A percentile compares a stretch with the other conserved stretches of the same genome.
Conservation (phyloP, 805 yeast genomes). For the Yarrowia sp. region DNA sequence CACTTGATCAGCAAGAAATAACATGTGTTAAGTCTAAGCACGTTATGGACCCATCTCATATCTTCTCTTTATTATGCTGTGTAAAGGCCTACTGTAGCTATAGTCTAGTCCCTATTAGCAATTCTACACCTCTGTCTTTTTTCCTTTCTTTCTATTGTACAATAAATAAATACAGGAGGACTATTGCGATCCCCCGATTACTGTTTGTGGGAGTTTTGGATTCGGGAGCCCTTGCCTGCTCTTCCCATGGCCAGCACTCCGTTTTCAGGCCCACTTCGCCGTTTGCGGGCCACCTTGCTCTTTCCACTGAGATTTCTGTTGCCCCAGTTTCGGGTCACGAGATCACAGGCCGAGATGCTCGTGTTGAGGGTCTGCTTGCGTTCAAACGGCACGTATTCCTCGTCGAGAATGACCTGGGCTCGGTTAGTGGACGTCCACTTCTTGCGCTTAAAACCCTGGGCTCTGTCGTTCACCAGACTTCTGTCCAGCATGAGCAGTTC, state of each 20-base stretch:
- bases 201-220: not conserved
- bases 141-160: not conserved
- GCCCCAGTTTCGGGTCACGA: conserved; percentile 34
- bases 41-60: too few relatives aligned
- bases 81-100: too few relatives aligned
- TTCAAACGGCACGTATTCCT: conserved; percentile 17
- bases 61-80: too few relatives aligned
- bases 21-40: too few relatives aligned
- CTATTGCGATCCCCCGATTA: not conserved
- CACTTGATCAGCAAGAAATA: too few relatives aligned
- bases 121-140: too few relatives aligned
- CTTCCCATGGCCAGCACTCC: conserved; percentile 13
- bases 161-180: conserved; percentile 24
- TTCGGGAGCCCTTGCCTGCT: conserved; percentile 31
- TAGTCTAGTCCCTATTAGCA: too few relatives aligned
- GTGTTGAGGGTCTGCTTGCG: conserved; percentile 5
- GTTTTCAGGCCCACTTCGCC: conserved; percentile 21
- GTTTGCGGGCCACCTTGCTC: conserved; percentile 14
- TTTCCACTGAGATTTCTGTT: conserved; percentile 31
- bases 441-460: conserved; percentile 10
- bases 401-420: conserved; percentile 15
- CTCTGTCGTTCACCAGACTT: conserved; percentile 17
- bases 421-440: conserved; percentile 20
- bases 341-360: conserved; percentile 6
- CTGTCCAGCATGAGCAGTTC: conserved; percentile 34